Conservation (phyloP, 2,329 filamentous ascomycete genomes). For the Mycocentrospora acerina region DNA sequence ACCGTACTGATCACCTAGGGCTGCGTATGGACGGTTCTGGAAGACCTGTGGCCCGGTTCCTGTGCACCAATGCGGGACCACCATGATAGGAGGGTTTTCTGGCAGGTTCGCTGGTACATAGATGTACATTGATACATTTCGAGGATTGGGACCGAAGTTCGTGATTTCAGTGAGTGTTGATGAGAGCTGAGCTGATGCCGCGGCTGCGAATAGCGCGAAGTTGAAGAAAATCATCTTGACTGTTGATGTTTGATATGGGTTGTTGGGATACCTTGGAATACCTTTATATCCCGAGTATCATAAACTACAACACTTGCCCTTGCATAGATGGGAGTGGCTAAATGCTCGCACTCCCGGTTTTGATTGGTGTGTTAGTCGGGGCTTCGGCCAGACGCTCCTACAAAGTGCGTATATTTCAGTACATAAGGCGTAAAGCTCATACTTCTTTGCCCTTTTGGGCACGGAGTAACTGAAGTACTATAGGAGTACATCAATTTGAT, state of each 20-base stretch:
- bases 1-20: conserved; percentile 33
- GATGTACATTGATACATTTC: conserved; percentile 36
- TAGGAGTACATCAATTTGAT: too few relatives aligned
- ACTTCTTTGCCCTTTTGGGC: background rate
- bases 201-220: conserved; percentile 14
- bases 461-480: too few relatives aligned
- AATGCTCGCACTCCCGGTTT: too few relatives aligned
- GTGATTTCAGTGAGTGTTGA: conserved; percentile 30
- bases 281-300: too few relatives aligned
- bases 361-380: too few relatives aligned
- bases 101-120: conserved; percentile 35
- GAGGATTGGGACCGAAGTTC: conserved; percentile 36
- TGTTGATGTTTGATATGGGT: too few relatives aligned
- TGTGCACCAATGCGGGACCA: conserved; percentile 38
- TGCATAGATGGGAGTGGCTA: too few relatives aligned
- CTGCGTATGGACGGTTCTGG: conserved; percentile 28
- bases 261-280: too few relatives aligned
- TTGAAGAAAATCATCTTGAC: conserved; percentile 5
- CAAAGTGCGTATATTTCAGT: background rate
- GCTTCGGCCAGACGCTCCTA: background rate
- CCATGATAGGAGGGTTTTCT: conserved; percentile 32
- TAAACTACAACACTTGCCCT: too few relatives aligned
- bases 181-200: conserved; percentile 23
- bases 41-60: conserved; percentile 35
- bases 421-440: background rate